These are phyloP conservation scores for Pichia terricola DNA, from an alignment of 1,139 yeast species.

Conservation along the genomic window DNA sequence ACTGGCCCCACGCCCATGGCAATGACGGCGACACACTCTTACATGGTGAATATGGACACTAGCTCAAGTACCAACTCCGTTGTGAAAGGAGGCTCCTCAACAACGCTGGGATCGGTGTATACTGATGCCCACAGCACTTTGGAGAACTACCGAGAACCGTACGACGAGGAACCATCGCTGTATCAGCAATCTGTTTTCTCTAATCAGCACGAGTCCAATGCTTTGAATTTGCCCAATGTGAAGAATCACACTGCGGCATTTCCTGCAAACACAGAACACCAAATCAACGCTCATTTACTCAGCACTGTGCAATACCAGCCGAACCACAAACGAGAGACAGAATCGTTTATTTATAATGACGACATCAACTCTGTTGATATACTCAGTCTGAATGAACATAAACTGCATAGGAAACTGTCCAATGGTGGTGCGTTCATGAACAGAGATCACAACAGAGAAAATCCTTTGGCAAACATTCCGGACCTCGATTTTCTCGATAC, in stretches of 20 bases:
- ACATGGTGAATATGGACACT: background rate
- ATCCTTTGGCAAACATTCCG: background rate
- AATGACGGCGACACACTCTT: background rate
- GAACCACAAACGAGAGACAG: conserved; percentile 11
- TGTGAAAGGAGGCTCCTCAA: no score
- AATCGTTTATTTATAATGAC: conserved; percentile 22
- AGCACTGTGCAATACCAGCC: background rate
- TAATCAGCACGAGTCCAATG: conserved; percentile 8
- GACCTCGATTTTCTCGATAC: conserved; percentile 11
- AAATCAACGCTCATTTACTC: background rate
- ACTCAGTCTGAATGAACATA: conserved; percentile 4
- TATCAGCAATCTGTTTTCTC: conserved; percentile 19
- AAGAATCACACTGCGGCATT: no score
- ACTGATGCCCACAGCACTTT: conserved; percentile 8
- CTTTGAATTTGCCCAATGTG: background rate
- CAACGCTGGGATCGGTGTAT: background rate
- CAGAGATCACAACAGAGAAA: conserved; percentile 4
- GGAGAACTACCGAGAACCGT: conserved; percentile 3
- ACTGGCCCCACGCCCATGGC: background rate
- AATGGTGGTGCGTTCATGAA: background rate
- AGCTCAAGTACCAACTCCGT: background rate
- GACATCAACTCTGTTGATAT: conserved; percentile 8
- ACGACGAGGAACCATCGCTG: conserved; percentile 10
- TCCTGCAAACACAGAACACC: no score
- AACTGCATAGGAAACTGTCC: conserved; percentile 2